These are phyloP conservation scores for Rhododendron williamsianum DNA, from an alignment of 148 eudicot genomes.

Conservation along the genomic window DNA sequence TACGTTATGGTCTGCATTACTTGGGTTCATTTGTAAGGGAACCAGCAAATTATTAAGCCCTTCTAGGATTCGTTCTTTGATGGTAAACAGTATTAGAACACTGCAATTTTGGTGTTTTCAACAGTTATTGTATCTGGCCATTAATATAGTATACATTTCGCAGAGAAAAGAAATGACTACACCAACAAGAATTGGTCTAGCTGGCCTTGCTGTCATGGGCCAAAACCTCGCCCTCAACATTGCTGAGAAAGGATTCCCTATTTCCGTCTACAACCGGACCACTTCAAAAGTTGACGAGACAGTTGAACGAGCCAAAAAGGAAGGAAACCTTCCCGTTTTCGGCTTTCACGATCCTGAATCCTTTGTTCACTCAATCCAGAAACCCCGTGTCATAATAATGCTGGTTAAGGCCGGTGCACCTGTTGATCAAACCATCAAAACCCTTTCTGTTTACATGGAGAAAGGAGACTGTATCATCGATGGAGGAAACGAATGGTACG, in stretches of 20 bases:
- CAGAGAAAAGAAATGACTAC: constrained; percentile 44
- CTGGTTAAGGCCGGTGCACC: constrained; percentile 93
- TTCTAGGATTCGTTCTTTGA: background rate
- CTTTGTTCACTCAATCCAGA: constrained; percentile 72
- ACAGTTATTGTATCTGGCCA: background rate
- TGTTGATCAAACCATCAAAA: constrained; percentile 82
- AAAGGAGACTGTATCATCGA: constrained; percentile 85
- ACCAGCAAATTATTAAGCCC: background rate
- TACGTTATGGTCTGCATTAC: background rate
- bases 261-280: constrained; percentile 82
- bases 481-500: constrained; percentile 96
- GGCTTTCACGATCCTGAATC: constrained; percentile 86
- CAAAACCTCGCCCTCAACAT: constrained; percentile 95
- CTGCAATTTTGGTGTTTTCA: background rate
- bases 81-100: background rate
- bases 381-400: constrained; percentile 85
- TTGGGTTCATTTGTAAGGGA: background rate
- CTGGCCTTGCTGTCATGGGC: constrained; percentile 94
- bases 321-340: constrained; percentile 77
- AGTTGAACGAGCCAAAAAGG: constrained; percentile 68
- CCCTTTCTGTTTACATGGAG: constrained; percentile 71
- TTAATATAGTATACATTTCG: background rate
- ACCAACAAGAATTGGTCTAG: constrained; percentile 87
- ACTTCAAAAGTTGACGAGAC: constrained; percentile 91
- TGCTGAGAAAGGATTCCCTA: constrained; percentile 95